A percentile compares a stretch with the other conserved stretches of the same genome.
Conservation (phyloP, 305 asterid species). For the Fraxinus albicans region DNA sequence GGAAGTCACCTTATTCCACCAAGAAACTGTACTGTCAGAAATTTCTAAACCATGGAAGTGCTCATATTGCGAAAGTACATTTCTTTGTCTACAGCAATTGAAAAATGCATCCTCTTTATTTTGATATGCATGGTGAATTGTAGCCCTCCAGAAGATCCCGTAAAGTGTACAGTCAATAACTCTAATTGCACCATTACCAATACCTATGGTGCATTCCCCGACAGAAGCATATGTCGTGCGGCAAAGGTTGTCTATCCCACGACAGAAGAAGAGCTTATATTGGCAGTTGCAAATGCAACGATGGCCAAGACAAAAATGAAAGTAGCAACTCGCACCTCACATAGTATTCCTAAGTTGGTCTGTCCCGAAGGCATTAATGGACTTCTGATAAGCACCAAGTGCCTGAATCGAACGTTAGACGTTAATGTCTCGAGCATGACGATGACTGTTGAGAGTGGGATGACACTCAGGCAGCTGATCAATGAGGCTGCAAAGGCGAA, state of each 20-base stretch:
- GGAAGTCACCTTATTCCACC: not conserved
- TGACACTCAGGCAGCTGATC: slow-evolving; percentile 37
- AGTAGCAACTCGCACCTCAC: slow-evolving; percentile 46
- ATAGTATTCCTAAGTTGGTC: slow-evolving; percentile 51
- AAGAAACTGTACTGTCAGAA: not conserved
- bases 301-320: slow-evolving; percentile 28
- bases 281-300: slow-evolving; percentile 37
- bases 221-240: slow-evolving; percentile 40
- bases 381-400: slow-evolving; percentile 45
- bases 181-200: slow-evolving; percentile 52
- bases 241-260: slow-evolving; percentile 40
- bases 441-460: slow-evolving; percentile 54
- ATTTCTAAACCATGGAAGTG: not conserved
- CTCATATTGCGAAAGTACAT: not conserved
- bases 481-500: slow-evolving; percentile 28
- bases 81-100: not conserved
- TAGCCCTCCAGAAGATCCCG: slow-evolving; percentile 47
- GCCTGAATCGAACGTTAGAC: slow-evolving; percentile 27
- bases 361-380: slow-evolving; percentile 47
- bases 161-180: slow-evolving; percentile 23
- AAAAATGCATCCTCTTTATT: not conserved
- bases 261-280: slow-evolving; percentile 37
- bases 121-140: not conserved
- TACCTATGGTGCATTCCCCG: slow-evolving; percentile 49
- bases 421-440: slow-evolving; percentile 29